Base-by-base conservation (phyloP, 2,329 filamentous ascomycete genomes). In the Dothideomycetes sp. region DNA sequence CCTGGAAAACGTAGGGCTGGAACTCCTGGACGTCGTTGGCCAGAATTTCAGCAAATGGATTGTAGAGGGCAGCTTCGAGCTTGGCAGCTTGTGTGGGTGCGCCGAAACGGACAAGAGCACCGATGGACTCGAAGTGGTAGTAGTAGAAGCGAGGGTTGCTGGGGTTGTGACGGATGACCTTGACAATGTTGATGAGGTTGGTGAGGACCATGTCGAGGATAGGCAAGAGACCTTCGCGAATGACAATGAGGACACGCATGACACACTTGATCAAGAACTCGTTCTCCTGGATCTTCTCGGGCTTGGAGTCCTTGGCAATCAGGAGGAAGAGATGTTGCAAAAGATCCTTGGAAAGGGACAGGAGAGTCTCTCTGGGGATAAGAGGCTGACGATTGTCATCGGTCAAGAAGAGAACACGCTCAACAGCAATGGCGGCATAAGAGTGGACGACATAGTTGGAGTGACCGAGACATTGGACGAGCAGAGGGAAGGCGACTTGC, bases 71-170 rank as follows among this genome's bases (percentile, higher is more conserved):
- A 45, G 80, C 73, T 56, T 95, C 86, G 36, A 96, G 74, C 52
- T 82, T 78, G 19, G 77, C 73, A 8, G 84, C 77, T 49, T 84
- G 76, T 3, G 72, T 70, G 46, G 66, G 81, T 57, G 71, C 84
- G 64, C 72, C 80, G 70, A 73, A 85, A 58, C 80, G 78, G 42
- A 96, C 84, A 33, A 98, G 71, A 12, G 91, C 89, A 23, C 91
- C 91, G 32, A 98, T 68, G 3, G 86, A 84, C 66, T 98, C 91
- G 48, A 98, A 98, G 59, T 94, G 86, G 62, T 89, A 98, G 68
- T 98, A 98, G 65, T 95, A 95, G 67, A 98, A 98, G 10, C 86
- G 78, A 2, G 91, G 91, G 63, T 98, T 98, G 67, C 88, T 95
- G 1, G 91, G 91, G 62, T 98, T 98, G 52, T 82, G 76, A 57